Percentiles rank a stretch among this genome's conserved stretches.
These are phyloP conservation scores for Pontederia paniculata DNA, from an alignment of 176 grass and related monocot genomes.

Conservation along the genomic window DNA sequence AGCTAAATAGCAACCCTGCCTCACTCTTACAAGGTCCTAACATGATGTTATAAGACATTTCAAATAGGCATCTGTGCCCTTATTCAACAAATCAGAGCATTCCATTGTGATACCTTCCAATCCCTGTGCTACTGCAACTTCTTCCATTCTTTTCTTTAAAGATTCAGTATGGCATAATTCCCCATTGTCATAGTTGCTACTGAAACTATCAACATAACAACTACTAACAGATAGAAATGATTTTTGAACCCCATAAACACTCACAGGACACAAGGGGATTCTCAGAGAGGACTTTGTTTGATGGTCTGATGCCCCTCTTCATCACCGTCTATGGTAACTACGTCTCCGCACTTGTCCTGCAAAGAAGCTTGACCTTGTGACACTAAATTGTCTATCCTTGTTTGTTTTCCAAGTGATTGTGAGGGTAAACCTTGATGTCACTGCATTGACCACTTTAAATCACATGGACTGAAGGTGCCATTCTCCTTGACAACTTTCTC, in stretches of 20 bases:
- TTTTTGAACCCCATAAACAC: slow-evolving; percentile 34
- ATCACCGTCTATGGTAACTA: background rate
- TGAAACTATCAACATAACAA: slow-evolving; percentile 15
- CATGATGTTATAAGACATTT: slow-evolving; percentile 62
- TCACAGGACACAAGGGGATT: slow-evolving; percentile 46
- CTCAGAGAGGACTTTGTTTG: slow-evolving; percentile 33
- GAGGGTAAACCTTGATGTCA: slow-evolving; percentile 23
- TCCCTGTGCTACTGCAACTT: slow-evolving; percentile 44
- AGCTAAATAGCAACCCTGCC: slow-evolving; percentile 3
- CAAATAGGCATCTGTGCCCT: slow-evolving; percentile 48
- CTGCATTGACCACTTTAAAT: slow-evolving; percentile 29
- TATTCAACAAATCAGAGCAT: slow-evolving; percentile 74
- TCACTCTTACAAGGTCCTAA: slow-evolving; percentile 39
- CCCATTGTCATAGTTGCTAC: slow-evolving; percentile 20
- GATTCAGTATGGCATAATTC: slow-evolving; percentile 42
- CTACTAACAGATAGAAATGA: slow-evolving; percentile 21
- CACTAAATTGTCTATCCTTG: background rate
- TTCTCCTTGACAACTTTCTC: slow-evolving; percentile 18
- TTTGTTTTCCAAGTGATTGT: background rate
- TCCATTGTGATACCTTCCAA: slow-evolving; percentile 50
- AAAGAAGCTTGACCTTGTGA: background rate
- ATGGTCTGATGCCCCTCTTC: background rate
- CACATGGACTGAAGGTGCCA: slow-evolving; percentile 23
- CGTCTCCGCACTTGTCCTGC: background rate
- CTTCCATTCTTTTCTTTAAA: slow-evolving; percentile 57